Conservation (phyloP, 352 stramenopile species). For the Pythium insidiosum region DNA sequence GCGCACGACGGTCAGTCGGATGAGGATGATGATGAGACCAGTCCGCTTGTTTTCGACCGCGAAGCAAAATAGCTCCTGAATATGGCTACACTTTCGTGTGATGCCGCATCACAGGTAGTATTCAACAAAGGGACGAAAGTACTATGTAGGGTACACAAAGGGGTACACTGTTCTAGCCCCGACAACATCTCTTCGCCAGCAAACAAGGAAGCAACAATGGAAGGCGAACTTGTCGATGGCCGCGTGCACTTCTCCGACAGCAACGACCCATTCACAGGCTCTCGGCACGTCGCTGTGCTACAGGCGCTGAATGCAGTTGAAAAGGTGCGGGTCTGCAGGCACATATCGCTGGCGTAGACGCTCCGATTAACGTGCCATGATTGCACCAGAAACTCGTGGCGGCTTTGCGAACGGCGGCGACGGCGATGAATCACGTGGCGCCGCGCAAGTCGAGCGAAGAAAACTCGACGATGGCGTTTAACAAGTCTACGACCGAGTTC, state of each 20-base stretch:
- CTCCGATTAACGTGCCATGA: neutral
- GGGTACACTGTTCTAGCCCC: no score
- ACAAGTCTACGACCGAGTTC: slow-evolving; percentile 72
- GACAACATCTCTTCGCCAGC: no score
- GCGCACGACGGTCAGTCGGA: neutral
- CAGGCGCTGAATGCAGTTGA: slow-evolving; percentile 68
- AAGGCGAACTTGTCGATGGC: slow-evolving; percentile 54
- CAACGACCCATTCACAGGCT: slow-evolving; percentile 54
- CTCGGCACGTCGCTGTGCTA: slow-evolving; percentile 67
- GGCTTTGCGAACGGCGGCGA: slow-evolving; percentile 53
- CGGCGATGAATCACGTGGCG: slow-evolving; percentile 58
- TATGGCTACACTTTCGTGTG: slow-evolving; percentile 12
- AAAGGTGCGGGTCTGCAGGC: slow-evolving; percentile 30
- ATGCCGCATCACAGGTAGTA: neutral
- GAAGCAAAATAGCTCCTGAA: neutral
- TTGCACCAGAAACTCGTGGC: slow-evolving; percentile 67
- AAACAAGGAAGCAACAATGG: slow-evolving; percentile 16
- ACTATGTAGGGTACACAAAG: no score
- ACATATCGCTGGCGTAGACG: no score
- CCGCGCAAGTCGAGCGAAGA: slow-evolving; percentile 57
- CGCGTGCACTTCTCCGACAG: slow-evolving; percentile 77
- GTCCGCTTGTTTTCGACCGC: no score
- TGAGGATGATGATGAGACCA: no score
- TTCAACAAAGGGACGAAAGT: no score
- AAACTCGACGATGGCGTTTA: slow-evolving; percentile 65